Conservation (phyloP, 352 stramenopile genomes). For the Elongisporangium undulatum region DNA sequence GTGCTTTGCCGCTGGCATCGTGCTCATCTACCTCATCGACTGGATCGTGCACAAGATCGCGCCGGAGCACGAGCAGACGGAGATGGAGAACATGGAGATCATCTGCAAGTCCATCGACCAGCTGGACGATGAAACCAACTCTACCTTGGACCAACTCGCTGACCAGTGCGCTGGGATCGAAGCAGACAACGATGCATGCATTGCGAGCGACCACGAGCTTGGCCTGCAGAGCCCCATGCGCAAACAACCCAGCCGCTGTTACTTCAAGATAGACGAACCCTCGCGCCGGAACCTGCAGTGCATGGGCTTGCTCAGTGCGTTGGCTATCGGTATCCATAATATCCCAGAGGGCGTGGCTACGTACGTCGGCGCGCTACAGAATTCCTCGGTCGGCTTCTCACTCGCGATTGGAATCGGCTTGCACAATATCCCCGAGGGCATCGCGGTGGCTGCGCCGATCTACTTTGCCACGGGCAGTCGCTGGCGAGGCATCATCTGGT, state of each 20-base stretch:
- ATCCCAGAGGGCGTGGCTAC: conserved; percentile 95
- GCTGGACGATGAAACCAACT: conserved; percentile 13
- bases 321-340: conserved; percentile 94
- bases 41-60: conserved; percentile 31
- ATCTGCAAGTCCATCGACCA: conserved; percentile 26
- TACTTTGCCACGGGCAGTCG: conserved; percentile 95
- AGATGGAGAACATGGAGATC: conserved; percentile 29
- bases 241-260: conserved; percentile 2
- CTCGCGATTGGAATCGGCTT: conserved; percentile 94
- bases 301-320: conserved; percentile 87
- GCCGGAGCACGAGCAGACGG: conserved; percentile 21
- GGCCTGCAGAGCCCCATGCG: conserved; percentile 16
- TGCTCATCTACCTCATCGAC: conserved; percentile 47
- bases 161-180: neutral
- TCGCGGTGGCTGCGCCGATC: conserved; percentile 93
- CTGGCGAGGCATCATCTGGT: conserved; percentile 92
- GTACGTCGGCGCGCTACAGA: conserved; percentile 88
- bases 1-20: conserved; percentile 85
- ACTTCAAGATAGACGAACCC: conserved; percentile 22
- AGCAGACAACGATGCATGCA: neutral
- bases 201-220: neutral
- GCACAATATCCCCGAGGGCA: conserved; percentile 96
- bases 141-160: conserved; percentile 5
- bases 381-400: conserved; percentile 87
- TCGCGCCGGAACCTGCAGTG: conserved; percentile 43